A percentile compares a stretch with the other conserved stretches of the same genome.
Conservation (phyloP, 2,329 filamentous ascomycete species). For the Xylaria sp. region DNA sequence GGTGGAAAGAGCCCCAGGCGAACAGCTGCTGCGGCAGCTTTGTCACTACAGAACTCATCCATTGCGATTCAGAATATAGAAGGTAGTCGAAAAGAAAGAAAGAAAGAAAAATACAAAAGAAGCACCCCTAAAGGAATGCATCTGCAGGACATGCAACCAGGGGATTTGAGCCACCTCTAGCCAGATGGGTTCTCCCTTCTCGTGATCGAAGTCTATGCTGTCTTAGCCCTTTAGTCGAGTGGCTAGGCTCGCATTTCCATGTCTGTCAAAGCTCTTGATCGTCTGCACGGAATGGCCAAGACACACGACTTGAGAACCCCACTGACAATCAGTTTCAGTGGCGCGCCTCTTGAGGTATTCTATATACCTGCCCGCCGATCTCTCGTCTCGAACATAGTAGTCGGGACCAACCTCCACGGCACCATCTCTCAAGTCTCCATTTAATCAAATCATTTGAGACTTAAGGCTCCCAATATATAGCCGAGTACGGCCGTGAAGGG, state of each 20-base stretch:
- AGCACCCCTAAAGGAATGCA: constrained; percentile 27
- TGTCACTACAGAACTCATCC: constrained; percentile 35
- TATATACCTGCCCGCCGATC: constrained; percentile 17
- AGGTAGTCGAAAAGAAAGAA: constrained; percentile 41
- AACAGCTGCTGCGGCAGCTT: constrained; percentile 15
- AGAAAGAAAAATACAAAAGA: constrained; percentile 39
- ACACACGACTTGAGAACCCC: constrained; percentile 6
- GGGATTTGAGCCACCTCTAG: constrained; percentile 20
- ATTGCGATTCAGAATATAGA: constrained; percentile 42
- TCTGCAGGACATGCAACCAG: constrained; percentile 21
- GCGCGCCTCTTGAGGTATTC: constrained; percentile 23
- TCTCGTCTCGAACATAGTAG: constrained; percentile 14
- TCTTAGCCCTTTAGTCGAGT: constrained; percentile 15
- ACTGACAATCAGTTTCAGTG: constrained; percentile 17
- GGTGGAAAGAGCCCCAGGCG: constrained; percentile 5
- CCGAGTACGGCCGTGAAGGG: constrained; percentile 27
- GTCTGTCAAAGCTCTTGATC: constrained; percentile 5
- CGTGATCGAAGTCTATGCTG: constrained; percentile 18
- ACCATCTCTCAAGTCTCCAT: constrained; percentile 4
- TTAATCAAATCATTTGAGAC: constrained; percentile 2
- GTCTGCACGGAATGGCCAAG: constrained; percentile 6
- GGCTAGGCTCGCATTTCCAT: constrained; percentile 2
- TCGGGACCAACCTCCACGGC: not conserved
- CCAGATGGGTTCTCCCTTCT: constrained; percentile 21
- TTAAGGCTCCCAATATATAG: constrained; percentile 19